Evolutionary conservation across 75 land plant species (phyloP).

Genomic region (Adiantum capillusveneris): DNA sequence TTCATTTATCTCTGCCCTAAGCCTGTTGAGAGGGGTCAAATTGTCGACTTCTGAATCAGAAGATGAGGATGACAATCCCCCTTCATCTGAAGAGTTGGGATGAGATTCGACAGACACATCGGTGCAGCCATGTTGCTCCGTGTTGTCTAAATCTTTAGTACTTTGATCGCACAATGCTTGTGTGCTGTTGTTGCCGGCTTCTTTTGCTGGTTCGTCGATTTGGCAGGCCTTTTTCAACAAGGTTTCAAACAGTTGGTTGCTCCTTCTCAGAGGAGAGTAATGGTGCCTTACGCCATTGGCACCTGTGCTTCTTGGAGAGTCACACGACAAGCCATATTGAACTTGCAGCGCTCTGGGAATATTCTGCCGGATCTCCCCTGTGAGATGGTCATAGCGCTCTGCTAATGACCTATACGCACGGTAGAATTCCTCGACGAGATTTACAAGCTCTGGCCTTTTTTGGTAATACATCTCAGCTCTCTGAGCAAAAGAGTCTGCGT

Average conservation of each 20-base stretch:
- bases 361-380: conserved; percentile 46
- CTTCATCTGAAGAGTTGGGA: not conserved
- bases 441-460: conserved; percentile 61
- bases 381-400: conserved; percentile 70
- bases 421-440: conserved; percentile 61
- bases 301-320: not conserved
- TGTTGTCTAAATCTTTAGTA: not conserved
- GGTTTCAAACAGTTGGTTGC: not conserved
- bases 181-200: too few species aligned
- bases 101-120: not conserved
- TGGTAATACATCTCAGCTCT: conserved; percentile 79
- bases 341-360: conserved; percentile 10
- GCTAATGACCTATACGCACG: conserved; percentile 65
- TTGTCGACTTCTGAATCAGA: conserved; percentile 1
- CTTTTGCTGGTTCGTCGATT: not conserved
- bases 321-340: conserved; percentile 5
- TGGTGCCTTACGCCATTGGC: not conserved
- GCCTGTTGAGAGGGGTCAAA: not conserved
- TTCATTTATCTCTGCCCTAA: not conserved
- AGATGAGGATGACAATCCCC: not conserved
- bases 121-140: not conserved
- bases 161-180: too few species aligned
- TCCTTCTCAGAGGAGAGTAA: not conserved
- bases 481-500: conserved; percentile 77
- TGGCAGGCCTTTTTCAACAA: not conserved